A percentile compares a stretch with the other conserved stretches of the same genome.
Evolutionary conservation across 2,329 filamentous ascomycete genomes (phyloP).

Genomic region (Pestalotiopsis sp.): DNA sequence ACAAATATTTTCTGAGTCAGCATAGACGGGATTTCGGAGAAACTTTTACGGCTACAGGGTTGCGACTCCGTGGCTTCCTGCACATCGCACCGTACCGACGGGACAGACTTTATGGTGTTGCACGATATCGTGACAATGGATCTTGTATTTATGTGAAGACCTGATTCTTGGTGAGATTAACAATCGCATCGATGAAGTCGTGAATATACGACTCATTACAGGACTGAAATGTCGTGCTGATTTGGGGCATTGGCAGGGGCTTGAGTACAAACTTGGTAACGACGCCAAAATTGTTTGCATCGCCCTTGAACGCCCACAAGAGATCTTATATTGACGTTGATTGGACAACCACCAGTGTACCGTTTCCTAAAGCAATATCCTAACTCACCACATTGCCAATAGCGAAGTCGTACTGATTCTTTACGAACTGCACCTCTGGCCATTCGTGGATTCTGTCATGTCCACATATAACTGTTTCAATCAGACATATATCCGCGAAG

Average conservation of each 20-base stretch:
- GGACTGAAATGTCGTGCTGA: slow-evolving; percentile 35
- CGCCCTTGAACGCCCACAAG: slow-evolving; percentile 2
- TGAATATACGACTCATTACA: slow-evolving; percentile 26
- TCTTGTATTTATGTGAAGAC: slow-evolving; percentile 28
- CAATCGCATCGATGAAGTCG: slow-evolving; percentile 30
- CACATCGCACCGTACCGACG: slow-evolving; percentile 31
- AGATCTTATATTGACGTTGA: not conserved
- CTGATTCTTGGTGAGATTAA: slow-evolving; percentile 24
- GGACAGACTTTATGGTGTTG: slow-evolving; percentile 27
- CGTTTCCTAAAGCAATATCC: not conserved
- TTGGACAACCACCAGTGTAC: not conserved
- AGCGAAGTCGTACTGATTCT: slow-evolving; percentile 24
- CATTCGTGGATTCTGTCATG: slow-evolving; percentile 51
- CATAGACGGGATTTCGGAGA: slow-evolving; percentile 28
- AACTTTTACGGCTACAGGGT: slow-evolving; percentile 32
- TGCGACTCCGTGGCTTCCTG: slow-evolving; percentile 33
- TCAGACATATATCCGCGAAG: slow-evolving; percentile 51
- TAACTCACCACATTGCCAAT: slow-evolving; percentile 1
- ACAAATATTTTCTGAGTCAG: slow-evolving; percentile 15
- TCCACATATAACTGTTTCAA: slow-evolving; percentile 48
- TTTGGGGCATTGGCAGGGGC: slow-evolving; percentile 14
- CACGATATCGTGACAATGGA: slow-evolving; percentile 32
- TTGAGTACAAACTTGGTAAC: slow-evolving; percentile 1
- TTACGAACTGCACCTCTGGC: slow-evolving; percentile 60
- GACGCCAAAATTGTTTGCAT: not conserved